phyloP scores from a whole-genome alignment of 257 asterid species.

The Eucommia ulmoides region DNA sequence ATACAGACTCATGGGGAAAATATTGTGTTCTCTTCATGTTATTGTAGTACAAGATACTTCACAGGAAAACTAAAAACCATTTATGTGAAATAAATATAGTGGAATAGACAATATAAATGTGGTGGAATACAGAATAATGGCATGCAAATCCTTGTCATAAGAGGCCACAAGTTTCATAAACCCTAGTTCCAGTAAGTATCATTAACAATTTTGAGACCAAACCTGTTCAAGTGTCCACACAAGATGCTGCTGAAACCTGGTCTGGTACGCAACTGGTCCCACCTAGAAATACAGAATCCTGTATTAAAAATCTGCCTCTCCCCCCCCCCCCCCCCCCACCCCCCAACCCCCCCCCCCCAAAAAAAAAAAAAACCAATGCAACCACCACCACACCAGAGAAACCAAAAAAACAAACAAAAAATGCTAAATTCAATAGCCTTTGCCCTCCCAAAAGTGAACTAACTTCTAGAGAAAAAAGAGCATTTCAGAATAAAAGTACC shows the following conservation, averaged over 20 bases:
- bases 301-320: no score
- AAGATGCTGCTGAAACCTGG: constrained; percentile 71
- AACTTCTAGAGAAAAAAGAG: not conserved
- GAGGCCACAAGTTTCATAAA: not conserved
- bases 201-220: no score
- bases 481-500: constrained; percentile 15
- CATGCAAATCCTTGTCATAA: not conserved
- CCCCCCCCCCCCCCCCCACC: no score
- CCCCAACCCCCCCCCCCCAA: not conserved
- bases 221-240: constrained; percentile 95
- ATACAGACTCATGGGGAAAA: no score
- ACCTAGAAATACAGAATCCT: constrained; percentile 52
- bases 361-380: not conserved
- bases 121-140: not conserved
- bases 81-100: no score
- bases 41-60: no score
- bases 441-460: not conserved
- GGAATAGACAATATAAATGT: no score
- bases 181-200: no score
- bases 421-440: not conserved
- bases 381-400: not conserved
- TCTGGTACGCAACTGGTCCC: constrained; percentile 66
- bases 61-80: no score
- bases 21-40: no score
- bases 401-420: not conserved